These are phyloP conservation scores for Phytophthora sp. DNA, from an alignment of 352 stramenopile genomes.

Conservation along the genomic window DNA sequence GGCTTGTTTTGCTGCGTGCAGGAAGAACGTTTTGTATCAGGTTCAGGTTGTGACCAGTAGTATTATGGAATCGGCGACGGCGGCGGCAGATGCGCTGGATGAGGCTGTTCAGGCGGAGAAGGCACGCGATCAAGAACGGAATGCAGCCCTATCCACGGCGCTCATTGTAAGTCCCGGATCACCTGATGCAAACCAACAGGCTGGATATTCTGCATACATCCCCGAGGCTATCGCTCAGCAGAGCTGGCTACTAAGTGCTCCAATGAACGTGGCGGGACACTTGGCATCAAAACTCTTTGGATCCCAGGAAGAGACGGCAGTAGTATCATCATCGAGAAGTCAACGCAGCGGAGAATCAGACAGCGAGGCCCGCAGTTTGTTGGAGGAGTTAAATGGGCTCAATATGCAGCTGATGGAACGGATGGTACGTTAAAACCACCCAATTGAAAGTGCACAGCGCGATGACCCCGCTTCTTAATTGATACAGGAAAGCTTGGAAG, in stretches of 20 bases:
- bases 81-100: slow-evolving; percentile 74
- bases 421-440: slow-evolving; percentile 47
- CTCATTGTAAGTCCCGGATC: slow-evolving; percentile 45
- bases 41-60: slow-evolving; percentile 66
- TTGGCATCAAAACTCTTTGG: slow-evolving; percentile 78
- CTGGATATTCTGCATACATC: slow-evolving; percentile 48
- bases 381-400: slow-evolving; percentile 84
- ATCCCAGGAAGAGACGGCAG: slow-evolving; percentile 42
- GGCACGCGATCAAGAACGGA: slow-evolving; percentile 45
- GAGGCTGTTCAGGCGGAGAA: slow-evolving; percentile 65
- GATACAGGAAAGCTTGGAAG: slow-evolving; percentile 71
- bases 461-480: not conserved
- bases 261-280: slow-evolving; percentile 66
- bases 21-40: slow-evolving; percentile 83
- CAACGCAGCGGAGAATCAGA: slow-evolving; percentile 31
- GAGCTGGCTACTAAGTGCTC: slow-evolving; percentile 70
- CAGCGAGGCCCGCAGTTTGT: slow-evolving; percentile 67
- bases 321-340: slow-evolving; percentile 27
- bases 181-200: slow-evolving; percentile 9
- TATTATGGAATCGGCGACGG: slow-evolving; percentile 77
- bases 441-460: not conserved
- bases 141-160: slow-evolving; percentile 40
- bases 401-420: slow-evolving; percentile 87
- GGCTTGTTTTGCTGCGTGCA: slow-evolving; percentile 19
- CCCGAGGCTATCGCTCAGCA: slow-evolving; percentile 58